These are phyloP conservation scores for Pouteria campechiana DNA, from an alignment of 179 eudicot genomes.

Conservation along the genomic window DNA sequence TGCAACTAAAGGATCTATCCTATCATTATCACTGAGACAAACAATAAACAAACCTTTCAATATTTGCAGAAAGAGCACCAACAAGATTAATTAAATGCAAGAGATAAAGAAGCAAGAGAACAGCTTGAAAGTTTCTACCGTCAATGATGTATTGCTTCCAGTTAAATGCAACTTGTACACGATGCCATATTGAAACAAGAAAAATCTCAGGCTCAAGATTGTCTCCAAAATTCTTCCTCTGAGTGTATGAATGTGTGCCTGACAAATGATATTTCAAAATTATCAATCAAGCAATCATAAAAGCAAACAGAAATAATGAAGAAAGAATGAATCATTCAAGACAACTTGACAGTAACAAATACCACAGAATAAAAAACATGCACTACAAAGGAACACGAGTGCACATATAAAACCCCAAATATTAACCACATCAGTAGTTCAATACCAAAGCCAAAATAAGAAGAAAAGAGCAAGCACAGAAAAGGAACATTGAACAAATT, in stretches of 20 bases:
- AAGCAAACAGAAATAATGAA: background rate
- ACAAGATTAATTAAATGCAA: background rate
- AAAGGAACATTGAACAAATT: too few species aligned
- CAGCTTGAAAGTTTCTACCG: constrained; percentile 33
- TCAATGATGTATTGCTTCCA: constrained; percentile 60
- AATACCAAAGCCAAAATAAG: too few species aligned
- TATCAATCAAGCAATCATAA: constrained; percentile 13
- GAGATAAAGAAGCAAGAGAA: background rate
- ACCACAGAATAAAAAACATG: background rate
- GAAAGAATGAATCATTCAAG: too few species aligned
- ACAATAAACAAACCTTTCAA: too few species aligned
- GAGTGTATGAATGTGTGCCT: constrained; percentile 79
- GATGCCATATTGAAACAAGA: constrained; percentile 89
- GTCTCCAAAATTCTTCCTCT: constrained; percentile 83
- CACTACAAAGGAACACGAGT: too few species aligned
- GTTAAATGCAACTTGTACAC: constrained; percentile 78
- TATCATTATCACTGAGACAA: too few species aligned
- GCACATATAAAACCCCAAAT: too few species aligned
- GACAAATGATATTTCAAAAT: too few species aligned
- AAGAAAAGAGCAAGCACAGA: too few species aligned
- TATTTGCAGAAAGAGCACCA: too few species aligned
- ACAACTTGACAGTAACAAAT: background rate
- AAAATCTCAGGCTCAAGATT: constrained; percentile 80
- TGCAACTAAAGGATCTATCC: too few species aligned
- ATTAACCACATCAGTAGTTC: too few species aligned